Base-by-base conservation (phyloP, 1,284 basidiomycete genomes). In the Xerocomus nothofagi region DNA sequence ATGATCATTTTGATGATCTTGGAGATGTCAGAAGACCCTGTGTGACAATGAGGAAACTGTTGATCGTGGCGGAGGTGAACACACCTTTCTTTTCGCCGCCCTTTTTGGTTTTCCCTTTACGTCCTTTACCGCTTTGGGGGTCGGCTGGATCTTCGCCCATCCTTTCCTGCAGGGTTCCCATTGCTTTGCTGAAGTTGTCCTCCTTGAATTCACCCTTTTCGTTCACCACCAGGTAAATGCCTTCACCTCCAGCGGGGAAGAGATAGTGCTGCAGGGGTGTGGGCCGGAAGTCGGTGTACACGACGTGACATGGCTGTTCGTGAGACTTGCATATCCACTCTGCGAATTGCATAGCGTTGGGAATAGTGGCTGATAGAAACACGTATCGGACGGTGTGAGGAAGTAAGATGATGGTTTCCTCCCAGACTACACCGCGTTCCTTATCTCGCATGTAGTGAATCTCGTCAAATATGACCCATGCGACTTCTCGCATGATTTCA, bases 361-460 rank as follows among this genome's bases (percentile, higher is more conserved):
- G 97, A 53, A 99, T 99, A 23, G 97, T 99, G 47, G 97, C 96
- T n/a, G 97, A 99, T 32, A 99, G 85, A 74, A 99, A 99, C 55
- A 99, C 97, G 67, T 98, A 97, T 70, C 91, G 93, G 51, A 99
- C 96, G 21, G 85, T 87, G 69, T 98, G 92, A 4, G 97, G 96
- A 8, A 99, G 82, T 0, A 99, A 82, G 59, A 99, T 99, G 68
- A 99, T 98, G 0, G 97, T 98, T 63, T 90, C 87, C 67, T 90
- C 88, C 86, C 87, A 89, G 21, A 89, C 86, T n/a, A 91, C 89
- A 58, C 88, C 88, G 57, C 88, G 84, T 62, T 91, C 88, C 59
- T 95, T 94, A 77, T 99, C 97, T 57, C 97, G 89, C 97, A 99
- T 99, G 73, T 99, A 99, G 71, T 99, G 97, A 55, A 99, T 98